Base-by-base conservation (phyloP, 176 grass and related monocot genomes). In the Zoysia pacifica region DNA sequence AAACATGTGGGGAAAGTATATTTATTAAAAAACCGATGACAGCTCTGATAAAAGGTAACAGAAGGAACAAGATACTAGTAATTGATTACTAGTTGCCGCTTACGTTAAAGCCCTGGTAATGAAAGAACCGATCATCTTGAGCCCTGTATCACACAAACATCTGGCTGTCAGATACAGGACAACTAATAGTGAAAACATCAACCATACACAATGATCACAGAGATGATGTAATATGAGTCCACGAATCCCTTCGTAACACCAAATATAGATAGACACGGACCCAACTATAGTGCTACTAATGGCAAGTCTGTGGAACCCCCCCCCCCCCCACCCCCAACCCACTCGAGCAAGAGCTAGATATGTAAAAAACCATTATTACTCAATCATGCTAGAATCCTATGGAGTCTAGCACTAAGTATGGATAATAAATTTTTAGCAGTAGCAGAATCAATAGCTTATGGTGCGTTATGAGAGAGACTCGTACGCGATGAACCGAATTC, bases 61-160 rank as follows among this genome's bases (percentile, higher is more conserved):
- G 28, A 76, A 48, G 61, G 10, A 71, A 79, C 9, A 9, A 20
- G 67, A 70, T 67, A 28, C 28, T 28, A 28, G 28, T 28, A 15
- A 45, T 43, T 11, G 58, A 45, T 5, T 35, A 37, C 7, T 1
- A 4, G 16, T 14, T 1, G 20, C 53, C 65, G 55, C 91, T 86
- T 91, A 97, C 94, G 87, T 83, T 51, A 97, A 80, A 73, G 63
- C 66, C 63, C 91, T 83, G 43, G 77, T 93, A 18, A 97, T 13
- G 82, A 97, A 72, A 50, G 93, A 81, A 9, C 62, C 81, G 4
- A 93, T 83, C 94, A 90, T 93, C 71, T 89, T 87, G 87, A 77
- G 2, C 72, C 77, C 77, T 89, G 69, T 7, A 66, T 5, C 1
- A 3, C 48, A 85, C 14, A 80, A 77, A 76, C 7, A 54, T 12